Evolutionary conservation across 805 yeast species (phyloP), one percentile per base, ranked within the genome.

Genomic region (Saccharomycopsis synnaedendra): DNA sequence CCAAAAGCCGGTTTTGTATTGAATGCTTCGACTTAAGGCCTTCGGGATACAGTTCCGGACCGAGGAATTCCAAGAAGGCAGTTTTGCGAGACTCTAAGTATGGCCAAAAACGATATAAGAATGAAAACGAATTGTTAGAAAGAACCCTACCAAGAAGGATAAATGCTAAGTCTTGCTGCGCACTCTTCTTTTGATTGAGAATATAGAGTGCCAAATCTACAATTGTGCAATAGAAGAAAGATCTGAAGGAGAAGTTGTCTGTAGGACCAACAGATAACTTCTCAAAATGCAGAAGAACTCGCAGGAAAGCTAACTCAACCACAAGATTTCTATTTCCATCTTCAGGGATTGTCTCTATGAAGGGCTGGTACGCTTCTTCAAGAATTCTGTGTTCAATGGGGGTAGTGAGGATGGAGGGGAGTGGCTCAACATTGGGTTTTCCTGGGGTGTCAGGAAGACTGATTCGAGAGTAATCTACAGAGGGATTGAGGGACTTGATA

Each of bases 141-240:
- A 48, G 27, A 30, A 48, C 32, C 32, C 45, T 43, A 5, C 38
- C n/a, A 9, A 51, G 7, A 27, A 48, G 41, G n/a, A 51, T 51
- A 29, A 45, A 51, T 3, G 44, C n/a, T 36, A 51, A 42, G 44
- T 51, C 54, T 29, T 19, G 39, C 36, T 45, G 50, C 5, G 52
- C 40, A 19, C 39, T 47, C 9, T 51, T 37, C 10, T 49, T 51
- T 10, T 28, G 45, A 39, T 45, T 48, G 40, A 46, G 32, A 7
- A 46, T 36, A 32, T 33, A 51, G 27, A 38, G 39, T 31, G 49
- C 33, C 41, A 51, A 49, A 38, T 51, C 54, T 8, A 51, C 7
- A 4, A 45, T 8, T 5, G 43, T 39, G 27, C 44, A 39, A 32
- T 42, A 46, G 36, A 51, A 46, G 10, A 29, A 29, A n/a, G 45